Conservation (phyloP, 352 stramenopile species). For the Globisporangium paddicum region DNA sequence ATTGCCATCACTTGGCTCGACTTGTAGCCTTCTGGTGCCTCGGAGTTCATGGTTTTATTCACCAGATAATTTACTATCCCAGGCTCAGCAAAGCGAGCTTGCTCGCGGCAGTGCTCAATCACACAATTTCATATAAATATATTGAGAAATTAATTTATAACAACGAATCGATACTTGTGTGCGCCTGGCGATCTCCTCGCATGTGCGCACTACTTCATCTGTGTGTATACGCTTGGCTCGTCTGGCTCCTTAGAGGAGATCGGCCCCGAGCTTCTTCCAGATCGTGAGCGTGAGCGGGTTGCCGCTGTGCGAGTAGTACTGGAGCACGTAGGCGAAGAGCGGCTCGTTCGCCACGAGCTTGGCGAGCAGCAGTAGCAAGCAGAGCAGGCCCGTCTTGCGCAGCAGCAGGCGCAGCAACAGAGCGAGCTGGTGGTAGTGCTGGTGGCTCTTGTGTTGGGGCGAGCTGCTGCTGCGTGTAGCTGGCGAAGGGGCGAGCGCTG, state of each 20-base stretch:
- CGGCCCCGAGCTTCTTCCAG: conserved; percentile 3
- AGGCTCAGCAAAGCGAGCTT: no score
- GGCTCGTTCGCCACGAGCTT: conserved; percentile 15
- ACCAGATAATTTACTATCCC: no score
- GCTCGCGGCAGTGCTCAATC: no score
- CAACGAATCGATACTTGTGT: no score
- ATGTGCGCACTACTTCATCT: no score
- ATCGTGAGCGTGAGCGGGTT: conserved; percentile 6
- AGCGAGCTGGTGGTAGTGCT: background rate
- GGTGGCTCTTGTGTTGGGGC: background rate
- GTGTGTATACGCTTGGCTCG: background rate
- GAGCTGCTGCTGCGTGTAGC: background rate
- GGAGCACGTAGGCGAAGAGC: conserved; percentile 16
- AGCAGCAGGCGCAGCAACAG: background rate
- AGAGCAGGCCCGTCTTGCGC: conserved; percentile 5
- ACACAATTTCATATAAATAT: no score
- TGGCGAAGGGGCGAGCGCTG: background rate
- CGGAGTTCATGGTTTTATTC: no score
- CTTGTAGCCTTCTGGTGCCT: no score
- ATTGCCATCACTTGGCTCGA: no score
- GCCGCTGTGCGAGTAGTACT: conserved; percentile 12
- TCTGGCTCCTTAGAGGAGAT: background rate
- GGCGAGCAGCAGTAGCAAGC: conserved; percentile 5
- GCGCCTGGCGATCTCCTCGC: no score
- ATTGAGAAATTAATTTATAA: no score